These are phyloP conservation scores for Cronartium quercuum DNA, from an alignment of 1,284 basidiomycete genomes.

Conservation along the genomic window DNA sequence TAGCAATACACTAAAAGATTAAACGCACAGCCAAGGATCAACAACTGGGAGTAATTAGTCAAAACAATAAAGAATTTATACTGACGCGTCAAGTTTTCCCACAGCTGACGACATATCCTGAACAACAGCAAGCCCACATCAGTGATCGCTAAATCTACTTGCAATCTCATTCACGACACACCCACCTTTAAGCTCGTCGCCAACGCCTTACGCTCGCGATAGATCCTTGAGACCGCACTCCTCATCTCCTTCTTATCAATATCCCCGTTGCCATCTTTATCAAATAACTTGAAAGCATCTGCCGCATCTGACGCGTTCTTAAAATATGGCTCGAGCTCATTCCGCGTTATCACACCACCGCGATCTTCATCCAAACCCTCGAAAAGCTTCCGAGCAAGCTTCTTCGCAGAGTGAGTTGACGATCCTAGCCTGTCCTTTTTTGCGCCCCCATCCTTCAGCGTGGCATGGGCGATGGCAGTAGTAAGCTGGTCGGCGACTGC, in stretches of 20 bases:
- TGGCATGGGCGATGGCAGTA: conserved; percentile 44
- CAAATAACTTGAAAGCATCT: conserved; percentile 67
- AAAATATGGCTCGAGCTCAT: conserved; percentile 61
- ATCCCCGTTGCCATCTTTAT: conserved; percentile 76
- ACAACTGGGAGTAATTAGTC: not conserved
- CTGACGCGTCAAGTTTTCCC: conserved; percentile 60
- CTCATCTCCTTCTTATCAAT: conserved; percentile 74
- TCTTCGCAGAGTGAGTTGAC: conserved; percentile 63
- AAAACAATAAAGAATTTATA: not conserved
- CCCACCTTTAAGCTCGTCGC: conserved; percentile 59
- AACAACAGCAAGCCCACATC: not conserved
- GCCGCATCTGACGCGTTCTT: conserved; percentile 64
- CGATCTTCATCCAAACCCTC: conserved; percentile 58
- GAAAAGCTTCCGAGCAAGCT: conserved; percentile 68
- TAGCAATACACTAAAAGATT: conserved; percentile 57
- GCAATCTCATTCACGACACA: not conserved
- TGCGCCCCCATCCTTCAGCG: conserved; percentile 44
- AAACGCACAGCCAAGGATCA: not conserved
- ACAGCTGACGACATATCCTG: conserved; percentile 57
- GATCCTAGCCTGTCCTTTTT: conserved; percentile 28
- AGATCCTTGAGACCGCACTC: conserved; percentile 73
- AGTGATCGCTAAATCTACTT: not conserved
- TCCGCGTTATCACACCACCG: conserved; percentile 42
- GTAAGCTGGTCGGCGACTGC: conserved; percentile 39
- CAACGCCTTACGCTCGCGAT: conserved; percentile 67